phyloP scores from a whole-genome alignment of 805 yeast genomes.

The Sungouiozyma intestinalis region DNA sequence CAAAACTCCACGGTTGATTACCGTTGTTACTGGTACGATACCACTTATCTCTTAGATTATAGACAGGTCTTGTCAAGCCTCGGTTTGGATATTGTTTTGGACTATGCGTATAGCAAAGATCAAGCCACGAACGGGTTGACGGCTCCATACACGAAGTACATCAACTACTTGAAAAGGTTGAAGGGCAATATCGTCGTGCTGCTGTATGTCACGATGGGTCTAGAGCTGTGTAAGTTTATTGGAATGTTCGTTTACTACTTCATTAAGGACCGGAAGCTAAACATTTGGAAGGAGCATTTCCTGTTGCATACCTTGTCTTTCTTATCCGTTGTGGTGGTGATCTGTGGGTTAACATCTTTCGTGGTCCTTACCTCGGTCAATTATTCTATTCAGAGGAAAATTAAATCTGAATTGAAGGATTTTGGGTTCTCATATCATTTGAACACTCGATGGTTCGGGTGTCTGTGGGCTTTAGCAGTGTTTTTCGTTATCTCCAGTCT shows the following conservation, averaged over 20 bases:
- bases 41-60: slow-evolving; percentile 21
- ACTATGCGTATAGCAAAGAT: slow-evolving; percentile 19
- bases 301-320: slow-evolving; percentile 19
- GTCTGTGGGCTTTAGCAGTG: slow-evolving; percentile 15
- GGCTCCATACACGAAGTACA: slow-evolving; percentile 8
- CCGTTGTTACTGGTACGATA: slow-evolving; percentile 11
- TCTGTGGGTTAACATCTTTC: slow-evolving; percentile 13
- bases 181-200: slow-evolving; percentile 13
- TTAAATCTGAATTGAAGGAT: slow-evolving; percentile 15
- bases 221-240: slow-evolving; percentile 8
- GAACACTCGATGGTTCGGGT: slow-evolving; percentile 19
- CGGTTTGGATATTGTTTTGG: slow-evolving; percentile 22
- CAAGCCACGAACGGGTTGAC: neutral
- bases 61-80: slow-evolving; percentile 15
- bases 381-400: slow-evolving; percentile 12
- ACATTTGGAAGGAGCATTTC: slow-evolving; percentile 13
- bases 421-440: slow-evolving; percentile 22
- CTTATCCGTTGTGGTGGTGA: slow-evolving; percentile 13
- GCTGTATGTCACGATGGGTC: slow-evolving; percentile 9
- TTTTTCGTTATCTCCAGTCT: slow-evolving; percentile 16
- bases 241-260: slow-evolving; percentile 20
- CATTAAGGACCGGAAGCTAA: slow-evolving; percentile 18
- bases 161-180: slow-evolving; percentile 5
- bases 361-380: slow-evolving; percentile 13
- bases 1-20: slow-evolving; percentile 9